Evolutionary conservation across 2,329 filamentous ascomycete species (phyloP).

Genomic region (Dactylella cylindrospora): DNA sequence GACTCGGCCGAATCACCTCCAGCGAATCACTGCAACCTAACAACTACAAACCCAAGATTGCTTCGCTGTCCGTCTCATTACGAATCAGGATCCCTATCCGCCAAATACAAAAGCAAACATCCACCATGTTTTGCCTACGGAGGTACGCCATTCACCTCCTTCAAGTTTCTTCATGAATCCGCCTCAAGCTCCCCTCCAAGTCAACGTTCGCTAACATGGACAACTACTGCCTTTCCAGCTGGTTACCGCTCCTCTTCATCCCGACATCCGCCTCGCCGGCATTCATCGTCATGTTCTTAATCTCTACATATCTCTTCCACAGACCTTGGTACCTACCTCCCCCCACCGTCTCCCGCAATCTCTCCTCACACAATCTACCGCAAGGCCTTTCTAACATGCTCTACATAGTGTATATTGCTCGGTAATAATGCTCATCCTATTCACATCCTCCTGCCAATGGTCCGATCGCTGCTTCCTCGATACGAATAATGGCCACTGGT

Average conservation of each 20-base stretch:
- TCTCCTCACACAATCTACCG: not conserved
- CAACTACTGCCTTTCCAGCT: slow-evolving; percentile 57
- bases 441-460: slow-evolving; percentile 88
- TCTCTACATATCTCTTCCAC: slow-evolving; percentile 93
- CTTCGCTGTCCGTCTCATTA: not conserved
- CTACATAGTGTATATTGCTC: slow-evolving; percentile 81
- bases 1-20: too few species aligned
- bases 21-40: too few species aligned
- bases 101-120: too few species aligned
- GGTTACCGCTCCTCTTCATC: slow-evolving; percentile 84
- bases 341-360: not conserved
- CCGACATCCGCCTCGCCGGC: slow-evolving; percentile 81
- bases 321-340: slow-evolving; percentile 66
- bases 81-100: too few species aligned
- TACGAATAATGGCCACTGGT: slow-evolving; percentile 82
- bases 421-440: slow-evolving; percentile 89
- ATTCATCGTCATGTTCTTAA: slow-evolving; percentile 85
- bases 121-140: slow-evolving; percentile 66
- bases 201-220: slow-evolving; percentile 33
- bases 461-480: slow-evolving; percentile 91
- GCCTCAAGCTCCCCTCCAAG: not conserved
- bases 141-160: slow-evolving; percentile 56
- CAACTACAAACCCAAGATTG: too few species aligned
- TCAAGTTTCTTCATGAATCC: not conserved
- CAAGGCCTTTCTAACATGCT: not conserved